Conservation (phyloP, 2,329 filamentous ascomycete genomes). For the Knufia fluminis region DNA sequence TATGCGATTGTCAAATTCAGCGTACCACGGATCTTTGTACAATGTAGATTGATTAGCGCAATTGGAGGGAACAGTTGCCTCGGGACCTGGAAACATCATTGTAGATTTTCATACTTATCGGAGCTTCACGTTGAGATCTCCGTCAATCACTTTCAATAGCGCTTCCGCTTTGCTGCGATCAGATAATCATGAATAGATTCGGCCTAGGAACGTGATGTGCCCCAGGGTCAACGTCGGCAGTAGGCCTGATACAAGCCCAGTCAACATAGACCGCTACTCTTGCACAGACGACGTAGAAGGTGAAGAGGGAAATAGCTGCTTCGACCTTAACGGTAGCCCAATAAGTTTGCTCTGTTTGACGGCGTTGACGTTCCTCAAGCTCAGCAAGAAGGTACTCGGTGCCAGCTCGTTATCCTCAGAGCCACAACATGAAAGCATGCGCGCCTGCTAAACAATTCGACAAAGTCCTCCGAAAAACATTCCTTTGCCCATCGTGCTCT, state of each 20-base stretch:
- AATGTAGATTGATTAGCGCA: no score
- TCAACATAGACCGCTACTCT: no score
- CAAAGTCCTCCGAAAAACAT: constrained; percentile 17
- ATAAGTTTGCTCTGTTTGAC: no score
- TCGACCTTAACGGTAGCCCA: no score
- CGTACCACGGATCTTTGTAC: no score
- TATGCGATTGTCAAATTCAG: no score
- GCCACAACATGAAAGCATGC: background rate
- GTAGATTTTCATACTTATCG: background rate
- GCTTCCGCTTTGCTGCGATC: background rate
- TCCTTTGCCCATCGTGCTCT: constrained; percentile 35
- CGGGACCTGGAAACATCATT: background rate
- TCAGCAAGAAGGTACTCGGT: background rate
- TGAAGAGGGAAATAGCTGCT: no score
- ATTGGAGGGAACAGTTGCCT: background rate
- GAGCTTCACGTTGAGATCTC: background rate
- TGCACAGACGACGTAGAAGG: no score
- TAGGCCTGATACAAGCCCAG: no score
- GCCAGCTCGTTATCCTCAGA: no score
- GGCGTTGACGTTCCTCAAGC: background rate
- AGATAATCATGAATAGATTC: background rate
- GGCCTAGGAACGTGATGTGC: no score
- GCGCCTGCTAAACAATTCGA: constrained; percentile 9
- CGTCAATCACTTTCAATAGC: background rate
- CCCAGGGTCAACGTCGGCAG: no score